Evolutionary conservation across 2,329 filamentous ascomycete species (phyloP), one percentile per base, ranked within the genome.

Genomic region (Akanthomyces dipterigenus): DNA sequence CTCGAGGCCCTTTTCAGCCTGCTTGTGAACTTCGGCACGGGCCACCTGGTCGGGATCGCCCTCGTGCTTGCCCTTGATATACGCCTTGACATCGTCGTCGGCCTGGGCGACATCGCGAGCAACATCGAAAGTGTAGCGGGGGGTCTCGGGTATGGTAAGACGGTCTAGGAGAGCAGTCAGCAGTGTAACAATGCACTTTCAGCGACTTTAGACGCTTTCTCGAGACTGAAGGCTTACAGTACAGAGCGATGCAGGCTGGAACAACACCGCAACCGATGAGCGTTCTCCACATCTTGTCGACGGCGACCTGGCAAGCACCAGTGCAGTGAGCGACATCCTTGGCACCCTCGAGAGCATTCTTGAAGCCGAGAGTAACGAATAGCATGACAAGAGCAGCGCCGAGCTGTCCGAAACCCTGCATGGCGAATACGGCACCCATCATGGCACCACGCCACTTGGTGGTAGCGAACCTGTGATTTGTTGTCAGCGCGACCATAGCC

Each of bases 241-340:
- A 95, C 20, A 96, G 83, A 22, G 91, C 90, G 64, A 93, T 86
- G 71, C 86, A 90, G 48, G 88, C 90, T 2, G 90, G 90, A 9
- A 95, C 84, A 49, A 88, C 89, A 66, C 90, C 90, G 69, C 93
- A 89, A 14, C 90, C 90, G 69, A 95, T 90, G 54, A 95, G 81
- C 16, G 86, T 81, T 66, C 90, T 84, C 90, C 90, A 95, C 88
- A 93, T 93, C 80, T 91, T 92, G 77, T 95, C 90, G 6, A 93
- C 88, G 12, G 72, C 70, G 20, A 76, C 61, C 46, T 70, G 73
- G 64, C 74, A 76, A 22, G 65, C 66, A 46, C 72, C 74, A 20
- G 62, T 66, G 72, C 91, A 95, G 51, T 78, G 72, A 31, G 76
- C 77, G 5, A 81, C 78, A 5, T 76, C 77, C 31, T 77, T 70